These are phyloP conservation scores for Hanseniaspora lachancei DNA, from an alignment of 805 yeast species.

Conservation along the genomic window DNA sequence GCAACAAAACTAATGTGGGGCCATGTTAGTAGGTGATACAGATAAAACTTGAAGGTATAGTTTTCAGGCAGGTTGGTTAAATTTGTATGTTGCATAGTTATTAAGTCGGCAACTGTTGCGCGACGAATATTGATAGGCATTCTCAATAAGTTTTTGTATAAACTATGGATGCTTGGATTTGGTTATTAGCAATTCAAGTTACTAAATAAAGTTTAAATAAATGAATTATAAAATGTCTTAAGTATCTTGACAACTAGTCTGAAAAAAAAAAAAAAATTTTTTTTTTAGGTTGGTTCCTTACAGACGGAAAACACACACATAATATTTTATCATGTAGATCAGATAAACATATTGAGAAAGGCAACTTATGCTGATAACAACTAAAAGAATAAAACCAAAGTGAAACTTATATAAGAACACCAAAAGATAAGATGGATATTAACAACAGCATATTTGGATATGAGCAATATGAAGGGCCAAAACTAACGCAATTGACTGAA, in stretches of 20 bases:
- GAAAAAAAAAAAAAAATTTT: too few relatives aligned
- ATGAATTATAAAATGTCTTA: too few relatives aligned
- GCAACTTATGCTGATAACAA: too few relatives aligned
- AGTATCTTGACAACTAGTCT: too few relatives aligned
- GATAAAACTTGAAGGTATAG: constrained; percentile 79
- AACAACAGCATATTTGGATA: constrained; percentile 6
- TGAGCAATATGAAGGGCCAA: constrained; percentile 2
- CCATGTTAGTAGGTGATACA: constrained; percentile 91
- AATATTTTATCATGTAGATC: too few relatives aligned
- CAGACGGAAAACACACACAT: too few relatives aligned
- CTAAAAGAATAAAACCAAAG: too few relatives aligned
- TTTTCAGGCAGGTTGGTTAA: constrained; percentile 88
- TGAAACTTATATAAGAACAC: too few relatives aligned
- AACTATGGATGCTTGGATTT: background rate
- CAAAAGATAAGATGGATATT: background rate
- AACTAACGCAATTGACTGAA: background rate
- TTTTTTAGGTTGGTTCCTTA: too few relatives aligned
- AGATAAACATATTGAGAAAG: too few relatives aligned
- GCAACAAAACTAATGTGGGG: constrained; percentile 97
- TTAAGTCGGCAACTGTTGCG: constrained; percentile 75
- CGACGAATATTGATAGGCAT: constrained; percentile 78
- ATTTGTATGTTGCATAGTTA: constrained; percentile 93
- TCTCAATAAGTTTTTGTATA: constrained; percentile 18
- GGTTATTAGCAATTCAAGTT: background rate
- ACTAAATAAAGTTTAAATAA: background rate